Evolutionary conservation across 176 grass and related monocot genomes (phyloP), one percentile per base, ranked within the genome.

Genomic region (Pontederia paniculata): DNA sequence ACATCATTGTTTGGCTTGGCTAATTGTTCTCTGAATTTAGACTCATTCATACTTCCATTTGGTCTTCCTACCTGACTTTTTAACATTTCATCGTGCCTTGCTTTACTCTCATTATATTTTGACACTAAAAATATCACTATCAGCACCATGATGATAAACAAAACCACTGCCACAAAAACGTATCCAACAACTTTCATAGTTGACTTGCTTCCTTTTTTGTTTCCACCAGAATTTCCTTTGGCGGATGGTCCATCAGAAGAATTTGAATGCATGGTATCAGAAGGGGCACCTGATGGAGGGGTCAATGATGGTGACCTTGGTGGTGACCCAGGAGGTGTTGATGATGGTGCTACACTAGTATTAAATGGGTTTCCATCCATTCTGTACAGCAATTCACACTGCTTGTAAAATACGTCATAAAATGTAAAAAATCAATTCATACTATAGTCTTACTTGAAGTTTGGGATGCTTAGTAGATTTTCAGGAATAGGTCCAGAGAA

Each of bases 321-420:
- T 71, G 74, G 22, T 55, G 81, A 62, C 12, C 47, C 58, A 12
- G 80, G 54, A 8, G 74, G 73, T 13, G 76, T 77, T 31, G 78
- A 73, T 50, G 90, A 86, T 74, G 94, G 94, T 43, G 78, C 77
- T 77, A 98, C 80, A 48, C 70, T 87, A 42, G 87, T 93, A 69
- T 98, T 88, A 60, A 98, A 98, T 73, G 93, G 93, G 51, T 98
- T 98, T 41, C 94, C 94, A 75, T 93, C 94, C 76, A 75, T 88
- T 74, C 94, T 98, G 87, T 31, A 63, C 42, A 65, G 19, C 25
- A 76, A 20, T 79, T 37, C 44, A 66, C 22, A 42, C 46, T 21
- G 66, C n/a, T 63, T 64, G 46, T 54, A 42, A 62, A 55, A 71
- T 63, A 66, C 61, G 70, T 76, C 43, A 74, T 78, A 66, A 45